Conservation (phyloP, 2,329 filamentous ascomycete genomes). For the Helotiales sp. region DNA sequence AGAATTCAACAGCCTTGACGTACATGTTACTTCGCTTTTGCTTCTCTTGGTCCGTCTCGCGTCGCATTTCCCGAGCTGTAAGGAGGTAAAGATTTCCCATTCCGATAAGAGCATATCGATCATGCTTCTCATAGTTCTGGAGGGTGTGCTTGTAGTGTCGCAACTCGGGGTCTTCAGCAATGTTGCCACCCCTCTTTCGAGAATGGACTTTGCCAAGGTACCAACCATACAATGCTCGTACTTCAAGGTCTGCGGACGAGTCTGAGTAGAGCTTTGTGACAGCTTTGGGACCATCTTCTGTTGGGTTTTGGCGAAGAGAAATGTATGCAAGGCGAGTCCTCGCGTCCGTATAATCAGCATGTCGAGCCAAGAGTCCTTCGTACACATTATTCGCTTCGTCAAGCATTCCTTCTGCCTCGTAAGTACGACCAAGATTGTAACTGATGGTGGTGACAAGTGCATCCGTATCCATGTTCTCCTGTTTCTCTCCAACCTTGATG, state of each 20-base stretch:
- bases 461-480: slow-evolving; percentile 79
- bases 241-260: slow-evolving; percentile 83
- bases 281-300: slow-evolving; percentile 82
- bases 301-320: slow-evolving; percentile 75
- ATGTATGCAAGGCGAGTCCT: slow-evolving; percentile 88
- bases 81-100: slow-evolving; percentile 91
- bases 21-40: slow-evolving; percentile 88
- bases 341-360: slow-evolving; percentile 91
- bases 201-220: slow-evolving; percentile 80
- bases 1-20: slow-evolving; percentile 93
- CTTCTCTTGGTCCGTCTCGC: slow-evolving; percentile 85
- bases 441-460: slow-evolving; percentile 93
- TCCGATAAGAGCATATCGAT: slow-evolving; percentile 91
- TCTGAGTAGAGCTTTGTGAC: slow-evolving; percentile 84
- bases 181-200: slow-evolving; percentile 77
- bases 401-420: slow-evolving; percentile 78
- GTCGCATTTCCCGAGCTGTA: slow-evolving; percentile 90
- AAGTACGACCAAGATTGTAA: slow-evolving; percentile 92
- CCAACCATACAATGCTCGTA: slow-evolving; percentile 92
- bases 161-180: slow-evolving; percentile 88
- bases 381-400: slow-evolving; percentile 89
- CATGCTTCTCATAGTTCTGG: slow-evolving; percentile 93
- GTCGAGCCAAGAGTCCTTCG: slow-evolving; percentile 78
- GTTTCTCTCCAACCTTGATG: slow-evolving; percentile 74
- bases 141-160: slow-evolving; percentile 96